Conservation (phyloP, 1,284 basidiomycete species). For the Puccinia hordei region DNA sequence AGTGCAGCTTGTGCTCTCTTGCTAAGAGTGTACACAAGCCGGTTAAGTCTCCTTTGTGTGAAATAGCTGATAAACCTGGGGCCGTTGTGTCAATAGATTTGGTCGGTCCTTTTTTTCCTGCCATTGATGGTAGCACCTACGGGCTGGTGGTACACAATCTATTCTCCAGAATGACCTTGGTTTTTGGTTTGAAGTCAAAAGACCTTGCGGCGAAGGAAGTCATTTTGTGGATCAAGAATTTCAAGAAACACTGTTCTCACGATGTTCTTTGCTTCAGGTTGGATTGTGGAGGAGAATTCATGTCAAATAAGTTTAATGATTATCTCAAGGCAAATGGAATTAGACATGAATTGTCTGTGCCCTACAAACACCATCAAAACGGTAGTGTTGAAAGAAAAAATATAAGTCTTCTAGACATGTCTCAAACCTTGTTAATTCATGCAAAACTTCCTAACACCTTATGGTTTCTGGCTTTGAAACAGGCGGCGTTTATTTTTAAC, state of each 20-base stretch:
- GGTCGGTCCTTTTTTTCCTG: background rate
- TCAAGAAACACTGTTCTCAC: too few species aligned
- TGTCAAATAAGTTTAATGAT: too few species aligned
- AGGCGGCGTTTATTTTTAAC: background rate
- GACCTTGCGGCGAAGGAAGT: background rate
- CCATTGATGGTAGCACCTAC: too few species aligned
- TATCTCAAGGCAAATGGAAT: too few species aligned
- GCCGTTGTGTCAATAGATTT: too few species aligned
- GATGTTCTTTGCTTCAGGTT: too few species aligned
- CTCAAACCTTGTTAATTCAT: background rate
- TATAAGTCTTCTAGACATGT: background rate
- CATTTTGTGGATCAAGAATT: background rate
- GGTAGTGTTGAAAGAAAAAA: background rate
- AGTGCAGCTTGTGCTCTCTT: background rate
- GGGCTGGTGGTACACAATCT: too few species aligned
- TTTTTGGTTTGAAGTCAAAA: background rate
- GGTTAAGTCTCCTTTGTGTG: too few species aligned
- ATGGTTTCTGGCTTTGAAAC: background rate
- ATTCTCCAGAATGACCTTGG: background rate
- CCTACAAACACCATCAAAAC: conserved; percentile 1
- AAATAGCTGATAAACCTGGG: too few species aligned
- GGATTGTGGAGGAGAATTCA: too few species aligned
- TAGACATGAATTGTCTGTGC: background rate
- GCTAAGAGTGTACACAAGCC: too few species aligned
- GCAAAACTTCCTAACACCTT: background rate